Base-by-base conservation (phyloP, 352 stramenopile species). In the Phytophthora rubi region DNA sequence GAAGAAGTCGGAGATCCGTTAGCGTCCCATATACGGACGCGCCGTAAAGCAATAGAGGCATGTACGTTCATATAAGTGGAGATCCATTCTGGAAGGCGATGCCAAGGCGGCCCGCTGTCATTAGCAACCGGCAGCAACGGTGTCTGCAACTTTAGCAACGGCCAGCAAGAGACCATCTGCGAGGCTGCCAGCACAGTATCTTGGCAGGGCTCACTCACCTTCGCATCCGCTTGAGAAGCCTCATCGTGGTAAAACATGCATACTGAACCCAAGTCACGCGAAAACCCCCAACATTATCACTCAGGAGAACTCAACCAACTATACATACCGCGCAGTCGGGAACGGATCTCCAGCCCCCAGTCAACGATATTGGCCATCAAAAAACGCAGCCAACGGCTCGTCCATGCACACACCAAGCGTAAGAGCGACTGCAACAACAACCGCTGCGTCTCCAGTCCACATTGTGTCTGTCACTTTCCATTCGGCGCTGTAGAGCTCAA, bases 81-180 rank as follows among this genome's bases (percentile, higher is more conserved):
- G 37, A 44, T 16, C 39, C 39, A 47, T 47, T 47, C 15, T 16
- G 39, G 45, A 16, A 6, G 45, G 15, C 21, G n/a, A n/a, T n/a
- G n/a, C n/a, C n/a, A n/a, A n/a, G n/a, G n/a, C n/a, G n/a, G 7
- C 32, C 13, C 37, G 37, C n/a, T 44, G 53, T 49, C 62, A 59
- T 70, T 70, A 70, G 44, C 53, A 64, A 63, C 44, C n/a, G 48
- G 37, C 54, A 35, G 18, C 44, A 62, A 57, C 39, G 44, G 30
- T 12, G 33, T 12, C 33, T 39, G 33, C 33, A 39, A 12, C 62
- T 44, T 69, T 69, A 32, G 30, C 62, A 64, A 64, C 45, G 33
- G 44, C 18, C 42, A 49, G 15, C 15, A 16, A 47, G 39, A 16
- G 37, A 15, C 37, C 37, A 39, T 12, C 6, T 39, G 33, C 33